A percentile compares a stretch with the other conserved stretches of the same genome.
phyloP scores from a whole-genome alignment of 2,329 filamentous ascomycete species.

The Penicillium sp. region DNA sequence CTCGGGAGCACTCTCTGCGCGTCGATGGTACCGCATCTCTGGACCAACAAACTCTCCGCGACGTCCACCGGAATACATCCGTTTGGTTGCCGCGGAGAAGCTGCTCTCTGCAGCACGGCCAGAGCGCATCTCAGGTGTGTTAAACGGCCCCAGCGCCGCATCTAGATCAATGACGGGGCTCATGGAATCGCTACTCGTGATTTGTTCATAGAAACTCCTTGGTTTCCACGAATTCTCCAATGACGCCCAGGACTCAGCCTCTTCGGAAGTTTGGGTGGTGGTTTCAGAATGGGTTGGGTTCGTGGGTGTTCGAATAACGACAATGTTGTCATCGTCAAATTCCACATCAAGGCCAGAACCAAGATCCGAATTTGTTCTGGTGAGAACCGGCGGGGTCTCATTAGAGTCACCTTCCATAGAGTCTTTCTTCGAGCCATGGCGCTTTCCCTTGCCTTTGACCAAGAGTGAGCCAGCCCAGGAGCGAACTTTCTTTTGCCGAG shows the following conservation, averaged over 20 bases:
- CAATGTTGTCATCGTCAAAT: slow-evolving; percentile 56
- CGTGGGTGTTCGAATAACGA: slow-evolving; percentile 52
- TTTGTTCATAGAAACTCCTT: slow-evolving; percentile 50
- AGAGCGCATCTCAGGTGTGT: slow-evolving; percentile 63
- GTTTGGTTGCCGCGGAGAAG: slow-evolving; percentile 46
- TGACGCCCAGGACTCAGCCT: slow-evolving; percentile 24
- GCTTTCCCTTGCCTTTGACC: slow-evolving; percentile 52
- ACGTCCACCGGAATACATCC: slow-evolving; percentile 55
- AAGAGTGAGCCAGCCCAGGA: slow-evolving; percentile 60
- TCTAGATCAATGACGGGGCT: slow-evolving; percentile 92
- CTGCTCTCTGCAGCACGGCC: slow-evolving; percentile 38
- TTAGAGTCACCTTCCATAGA: slow-evolving; percentile 40
- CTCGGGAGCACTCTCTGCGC: slow-evolving; percentile 55
- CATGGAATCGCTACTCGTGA: slow-evolving; percentile 64
- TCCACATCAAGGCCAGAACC: slow-evolving; percentile 50
- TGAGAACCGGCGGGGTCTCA: slow-evolving; percentile 51
- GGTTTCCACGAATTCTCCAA: slow-evolving; percentile 50
- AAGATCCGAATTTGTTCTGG: slow-evolving; percentile 47
- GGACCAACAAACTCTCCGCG: slow-evolving; percentile 52
- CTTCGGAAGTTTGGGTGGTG: slow-evolving; percentile 24
- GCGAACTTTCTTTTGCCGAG: slow-evolving; percentile 76
- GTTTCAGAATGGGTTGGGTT: slow-evolving; percentile 39
- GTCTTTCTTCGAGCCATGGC: slow-evolving; percentile 50
- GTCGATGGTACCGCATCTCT: slow-evolving; percentile 56
- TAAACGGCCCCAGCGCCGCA: slow-evolving; percentile 89